These are phyloP conservation scores for Cladosporium cucumerinum DNA, from an alignment of 2,329 filamentous ascomycete species.

Conservation along the genomic window DNA sequence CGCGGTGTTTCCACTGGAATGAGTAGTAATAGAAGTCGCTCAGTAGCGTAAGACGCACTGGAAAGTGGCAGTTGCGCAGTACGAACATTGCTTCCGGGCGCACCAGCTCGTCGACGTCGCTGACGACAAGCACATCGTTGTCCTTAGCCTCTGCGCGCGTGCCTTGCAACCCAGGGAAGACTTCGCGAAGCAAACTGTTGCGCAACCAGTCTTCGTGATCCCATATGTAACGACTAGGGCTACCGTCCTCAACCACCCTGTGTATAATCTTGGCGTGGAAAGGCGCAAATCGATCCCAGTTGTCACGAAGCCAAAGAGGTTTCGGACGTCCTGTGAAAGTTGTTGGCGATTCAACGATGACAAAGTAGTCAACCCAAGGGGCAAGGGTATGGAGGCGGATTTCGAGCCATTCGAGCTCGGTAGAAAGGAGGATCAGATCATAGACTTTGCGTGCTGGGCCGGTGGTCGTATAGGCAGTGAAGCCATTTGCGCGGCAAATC, in stretches of 20 bases:
- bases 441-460: slow-evolving; percentile 49
- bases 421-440: slow-evolving; percentile 62
- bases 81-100: slow-evolving; percentile 14
- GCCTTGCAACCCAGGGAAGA: slow-evolving; percentile 49
- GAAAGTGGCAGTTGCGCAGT: slow-evolving; percentile 14
- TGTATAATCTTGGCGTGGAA: slow-evolving; percentile 17
- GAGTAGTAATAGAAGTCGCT: slow-evolving; percentile 18
- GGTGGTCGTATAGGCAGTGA: neutral
- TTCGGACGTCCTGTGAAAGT: slow-evolving; percentile 15
- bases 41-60: slow-evolving; percentile 6
- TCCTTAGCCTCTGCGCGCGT: slow-evolving; percentile 35
- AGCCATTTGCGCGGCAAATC: slow-evolving; percentile 20
- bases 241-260: slow-evolving; percentile 15
- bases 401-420: slow-evolving; percentile 64
- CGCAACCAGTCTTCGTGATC: slow-evolving; percentile 18
- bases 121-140: slow-evolving; percentile 15
- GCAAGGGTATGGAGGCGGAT: slow-evolving; percentile 59
- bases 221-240: slow-evolving; percentile 12
- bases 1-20: slow-evolving; percentile 29
- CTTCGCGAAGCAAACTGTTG: slow-evolving; percentile 45
- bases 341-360: slow-evolving; percentile 17
- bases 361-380: slow-evolving; percentile 27
- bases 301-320: slow-evolving; percentile 5
- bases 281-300: slow-evolving; percentile 14
- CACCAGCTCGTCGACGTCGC: slow-evolving; percentile 17